Evolutionary conservation across 2,329 filamentous ascomycete species (phyloP).

Genomic region (Colletotrichum magnum): DNA sequence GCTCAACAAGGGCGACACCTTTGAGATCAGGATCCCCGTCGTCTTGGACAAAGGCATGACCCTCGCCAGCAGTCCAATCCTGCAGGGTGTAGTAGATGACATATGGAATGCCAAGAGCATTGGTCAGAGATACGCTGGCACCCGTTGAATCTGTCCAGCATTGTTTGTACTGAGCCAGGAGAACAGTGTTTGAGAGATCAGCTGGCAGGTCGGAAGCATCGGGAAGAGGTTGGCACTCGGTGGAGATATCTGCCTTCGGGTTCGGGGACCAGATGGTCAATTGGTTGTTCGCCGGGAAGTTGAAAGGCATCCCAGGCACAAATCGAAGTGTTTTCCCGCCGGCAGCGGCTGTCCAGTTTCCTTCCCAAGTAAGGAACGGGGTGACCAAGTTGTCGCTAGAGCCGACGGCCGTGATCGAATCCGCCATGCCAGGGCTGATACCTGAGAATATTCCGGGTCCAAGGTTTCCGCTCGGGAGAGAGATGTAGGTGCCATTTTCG

Average conservation of each 20-base stretch:
- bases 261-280: slow-evolving; percentile 28
- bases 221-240: slow-evolving; percentile 17
- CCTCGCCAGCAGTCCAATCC: slow-evolving; percentile 57
- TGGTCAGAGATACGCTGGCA: neutral
- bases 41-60: slow-evolving; percentile 45
- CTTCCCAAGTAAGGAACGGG: slow-evolving; percentile 28
- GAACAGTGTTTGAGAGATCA: neutral
- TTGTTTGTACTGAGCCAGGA: slow-evolving; percentile 1
- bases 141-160: slow-evolving; percentile 16
- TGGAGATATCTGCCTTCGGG: neutral
- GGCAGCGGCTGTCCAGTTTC: slow-evolving; percentile 27
- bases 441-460: slow-evolving; percentile 24
- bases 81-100: slow-evolving; percentile 57
- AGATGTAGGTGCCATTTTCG: slow-evolving; percentile 21
- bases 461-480: slow-evolving; percentile 20
- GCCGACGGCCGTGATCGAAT: slow-evolving; percentile 30
- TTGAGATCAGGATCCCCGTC: slow-evolving; percentile 44
- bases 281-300: slow-evolving; percentile 4
- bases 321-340: slow-evolving; percentile 46
- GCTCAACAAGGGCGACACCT: neutral
- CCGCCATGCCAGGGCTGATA: slow-evolving; percentile 13
- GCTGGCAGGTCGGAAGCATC: neutral
- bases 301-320: slow-evolving; percentile 11
- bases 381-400: slow-evolving; percentile 34
- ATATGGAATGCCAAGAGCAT: slow-evolving; percentile 54